Conservation (phyloP, 2,329 filamentous ascomycete species). For the Cladosporium sp. region DNA sequence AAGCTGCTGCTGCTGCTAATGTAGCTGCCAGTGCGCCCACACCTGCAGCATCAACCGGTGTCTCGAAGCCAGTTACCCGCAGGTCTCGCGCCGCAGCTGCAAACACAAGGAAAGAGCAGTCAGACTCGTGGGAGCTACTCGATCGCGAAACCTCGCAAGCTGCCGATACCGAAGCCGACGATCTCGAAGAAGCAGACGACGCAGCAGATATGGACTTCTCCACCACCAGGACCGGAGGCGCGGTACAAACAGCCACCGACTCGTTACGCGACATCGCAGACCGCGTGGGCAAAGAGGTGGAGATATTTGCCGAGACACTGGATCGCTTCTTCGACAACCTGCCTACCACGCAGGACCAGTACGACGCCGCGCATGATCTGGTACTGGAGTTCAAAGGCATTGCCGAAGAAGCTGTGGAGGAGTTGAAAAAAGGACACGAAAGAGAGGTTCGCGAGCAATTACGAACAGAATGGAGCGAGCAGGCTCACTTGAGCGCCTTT, state of each 20-base stretch:
- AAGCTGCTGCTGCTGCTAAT: conserved; percentile 6
- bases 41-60: conserved; percentile 2
- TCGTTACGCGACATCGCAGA: conserved; percentile 60
- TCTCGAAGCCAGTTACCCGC: conserved; percentile 9
- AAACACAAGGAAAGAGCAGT: conserved; percentile 1
- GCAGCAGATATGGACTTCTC: conserved; percentile 13
- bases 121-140: conserved; percentile 17
- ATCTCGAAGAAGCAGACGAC: conserved; percentile 7
- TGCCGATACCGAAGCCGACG: background rate
- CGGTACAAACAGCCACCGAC: conserved; percentile 5
- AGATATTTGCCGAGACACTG: conserved; percentile 77
- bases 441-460: conserved; percentile 36
- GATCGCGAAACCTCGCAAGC: conserved; percentile 1
- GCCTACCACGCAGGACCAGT: conserved; percentile 44
- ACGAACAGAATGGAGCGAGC: conserved; percentile 31
- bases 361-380: conserved; percentile 62
- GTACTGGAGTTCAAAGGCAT: conserved; percentile 45
- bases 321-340: conserved; percentile 63
- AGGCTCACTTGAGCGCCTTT: conserved; percentile 25
- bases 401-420: conserved; percentile 46
- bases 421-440: conserved; percentile 42
- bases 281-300: conserved; percentile 73
- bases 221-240: conserved; percentile 31
- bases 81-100: background rate
- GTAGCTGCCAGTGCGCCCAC: background rate